Conservation (phyloP, 345 rosid genomes). For the Lepidium aucheri region DNA sequence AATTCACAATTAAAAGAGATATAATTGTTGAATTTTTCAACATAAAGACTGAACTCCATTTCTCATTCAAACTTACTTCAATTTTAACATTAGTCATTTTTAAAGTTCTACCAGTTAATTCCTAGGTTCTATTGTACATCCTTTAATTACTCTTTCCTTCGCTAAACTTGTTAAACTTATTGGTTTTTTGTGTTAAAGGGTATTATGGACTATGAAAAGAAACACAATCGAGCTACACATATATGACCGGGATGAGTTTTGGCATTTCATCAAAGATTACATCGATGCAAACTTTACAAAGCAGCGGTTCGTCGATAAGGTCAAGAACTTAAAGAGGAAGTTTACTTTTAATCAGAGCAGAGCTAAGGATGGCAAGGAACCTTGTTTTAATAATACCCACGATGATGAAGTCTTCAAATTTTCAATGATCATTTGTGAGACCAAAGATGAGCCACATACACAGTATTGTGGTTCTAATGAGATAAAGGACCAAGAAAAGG, state of each 20-base stretch:
- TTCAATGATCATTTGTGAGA: slow-evolving; percentile 10
- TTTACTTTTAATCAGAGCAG: background rate
- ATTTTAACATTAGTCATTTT: too few relatives aligned
- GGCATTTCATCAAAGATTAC: background rate
- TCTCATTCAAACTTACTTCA: too few relatives aligned
- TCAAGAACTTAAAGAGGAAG: background rate
- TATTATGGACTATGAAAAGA: slow-evolving; percentile 7
- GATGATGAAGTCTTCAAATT: background rate
- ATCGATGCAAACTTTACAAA: background rate
- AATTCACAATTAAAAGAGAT: too few relatives aligned
- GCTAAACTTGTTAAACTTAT: too few relatives aligned
- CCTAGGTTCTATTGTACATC: background rate
- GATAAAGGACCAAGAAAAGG: background rate
- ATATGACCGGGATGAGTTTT: background rate
- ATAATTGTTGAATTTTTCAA: too few relatives aligned
- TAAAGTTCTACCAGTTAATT: too few relatives aligned
- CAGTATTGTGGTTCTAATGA: background rate
- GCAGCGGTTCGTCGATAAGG: slow-evolving; percentile 1
- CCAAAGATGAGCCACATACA: background rate
- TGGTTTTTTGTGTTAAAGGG: background rate
- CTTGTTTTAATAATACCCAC: background rate
- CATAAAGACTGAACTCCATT: too few relatives aligned
- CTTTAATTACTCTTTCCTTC: background rate
- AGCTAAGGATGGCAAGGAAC: background rate
- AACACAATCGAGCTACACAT: background rate